These are phyloP conservation scores for Rhinocladiella similis DNA, from an alignment of 2,329 filamentous ascomycete species.

Conservation along the genomic window DNA sequence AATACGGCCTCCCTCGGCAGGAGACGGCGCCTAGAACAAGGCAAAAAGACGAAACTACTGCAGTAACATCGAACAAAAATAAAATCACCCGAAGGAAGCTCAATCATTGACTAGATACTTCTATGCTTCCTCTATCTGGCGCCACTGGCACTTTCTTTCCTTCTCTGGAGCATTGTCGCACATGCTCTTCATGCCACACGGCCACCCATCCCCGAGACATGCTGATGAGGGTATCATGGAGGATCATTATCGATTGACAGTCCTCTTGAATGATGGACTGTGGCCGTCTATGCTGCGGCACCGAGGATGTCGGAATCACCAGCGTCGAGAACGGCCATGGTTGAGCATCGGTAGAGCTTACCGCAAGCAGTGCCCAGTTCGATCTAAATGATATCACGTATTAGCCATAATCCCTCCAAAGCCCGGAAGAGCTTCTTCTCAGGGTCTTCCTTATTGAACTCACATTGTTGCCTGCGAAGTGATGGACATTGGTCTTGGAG, in stretches of 20 bases:
- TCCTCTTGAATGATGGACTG: neutral
- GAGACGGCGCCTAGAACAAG: too few species aligned
- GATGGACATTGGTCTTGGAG: conserved; percentile 81
- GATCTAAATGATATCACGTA: conserved; percentile 61
- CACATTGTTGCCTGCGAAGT: conserved; percentile 99
- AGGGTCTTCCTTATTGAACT: conserved; percentile 68
- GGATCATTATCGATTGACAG: neutral
- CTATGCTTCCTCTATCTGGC: neutral
- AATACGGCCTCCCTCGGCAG: too few species aligned
- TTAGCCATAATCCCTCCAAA: conserved; percentile 75
- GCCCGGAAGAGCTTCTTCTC: conserved; percentile 83
- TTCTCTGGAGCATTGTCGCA: neutral
- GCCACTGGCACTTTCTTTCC: neutral
- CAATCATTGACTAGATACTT: neutral
- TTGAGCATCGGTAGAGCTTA: conserved; percentile 98
- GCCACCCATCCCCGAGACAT: neutral
- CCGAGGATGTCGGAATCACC: conserved; percentile 97
- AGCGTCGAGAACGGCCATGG: conserved; percentile 94
- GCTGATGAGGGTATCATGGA: neutral
- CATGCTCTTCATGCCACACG: neutral
- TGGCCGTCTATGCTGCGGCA: conserved; percentile 36
- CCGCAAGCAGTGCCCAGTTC: conserved; percentile 97
- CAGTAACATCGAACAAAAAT: neutral
- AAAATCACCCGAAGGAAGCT: neutral
- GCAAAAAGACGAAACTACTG: too few species aligned